A percentile compares a stretch with the other conserved stretches of the same genome.
These are phyloP conservation scores for Helminthosporium solani DNA, from an alignment of 2,329 filamentous ascomycete genomes.

Conservation along the genomic window DNA sequence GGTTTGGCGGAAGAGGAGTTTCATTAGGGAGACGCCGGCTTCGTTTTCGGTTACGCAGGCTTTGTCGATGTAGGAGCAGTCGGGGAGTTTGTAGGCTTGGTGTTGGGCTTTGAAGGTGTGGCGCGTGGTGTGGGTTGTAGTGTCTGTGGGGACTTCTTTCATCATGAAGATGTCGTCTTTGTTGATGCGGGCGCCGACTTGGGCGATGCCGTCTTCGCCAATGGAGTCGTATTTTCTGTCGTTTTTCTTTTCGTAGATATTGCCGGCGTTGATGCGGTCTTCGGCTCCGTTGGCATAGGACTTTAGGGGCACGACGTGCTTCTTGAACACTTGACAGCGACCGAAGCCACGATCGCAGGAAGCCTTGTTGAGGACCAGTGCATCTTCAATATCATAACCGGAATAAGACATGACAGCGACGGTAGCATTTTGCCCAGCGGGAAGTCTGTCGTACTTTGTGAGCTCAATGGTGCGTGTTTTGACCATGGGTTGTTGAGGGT, in stretches of 20 bases:
- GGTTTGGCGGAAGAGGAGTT: conserved; percentile 95
- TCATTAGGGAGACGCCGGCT: conserved; percentile 79
- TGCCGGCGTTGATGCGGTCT: conserved; percentile 53
- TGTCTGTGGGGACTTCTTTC: conserved; percentile 81
- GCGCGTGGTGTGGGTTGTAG: conserved; percentile 66
- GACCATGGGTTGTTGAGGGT: conserved; percentile 96
- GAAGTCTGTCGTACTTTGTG: conserved; percentile 94
- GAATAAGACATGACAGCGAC: conserved; percentile 99
- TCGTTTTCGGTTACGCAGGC: conserved; percentile 91
- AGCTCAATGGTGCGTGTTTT: conserved; percentile 96
- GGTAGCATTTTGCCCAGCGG: conserved; percentile 93
- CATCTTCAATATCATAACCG: conserved; percentile 99
- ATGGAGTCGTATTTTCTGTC: conserved; percentile 65
- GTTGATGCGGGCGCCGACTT: conserved; percentile 77
- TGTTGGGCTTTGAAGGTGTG: conserved; percentile 66
- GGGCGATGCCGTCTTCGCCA: conserved; percentile 83
- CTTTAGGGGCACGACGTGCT: conserved; percentile 82
- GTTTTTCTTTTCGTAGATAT: conserved; percentile 47
- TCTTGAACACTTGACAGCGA: conserved; percentile 96
- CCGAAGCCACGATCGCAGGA: conserved; percentile 94
- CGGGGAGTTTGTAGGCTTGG: conserved; percentile 77
- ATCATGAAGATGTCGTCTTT: conserved; percentile 85
- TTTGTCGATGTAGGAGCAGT: conserved; percentile 91
- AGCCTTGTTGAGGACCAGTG: conserved; percentile 92
- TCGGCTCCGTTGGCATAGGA: conserved; percentile 80